These are phyloP conservation scores for Rhizopus sp. DNA, from an alignment of 371 early-diverging fungal species.

Conservation along the genomic window DNA sequence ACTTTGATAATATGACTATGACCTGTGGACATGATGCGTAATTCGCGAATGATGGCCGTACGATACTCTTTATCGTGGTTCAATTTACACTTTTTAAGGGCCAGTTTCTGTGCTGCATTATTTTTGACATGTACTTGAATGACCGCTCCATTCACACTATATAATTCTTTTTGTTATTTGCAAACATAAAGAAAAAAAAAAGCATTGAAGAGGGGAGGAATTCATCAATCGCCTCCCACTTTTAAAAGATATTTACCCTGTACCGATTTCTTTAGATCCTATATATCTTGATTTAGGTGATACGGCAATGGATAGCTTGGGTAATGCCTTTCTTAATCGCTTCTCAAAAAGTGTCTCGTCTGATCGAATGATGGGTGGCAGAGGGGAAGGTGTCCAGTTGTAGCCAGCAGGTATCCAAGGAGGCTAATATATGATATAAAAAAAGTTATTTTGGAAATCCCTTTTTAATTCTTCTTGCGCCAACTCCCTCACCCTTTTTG, in stretches of 20 bases:
- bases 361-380: conserved; percentile 20
- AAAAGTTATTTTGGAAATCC: neutral
- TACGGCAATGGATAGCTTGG: conserved; percentile 15
- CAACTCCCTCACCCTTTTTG: neutral
- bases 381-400: conserved; percentile 21
- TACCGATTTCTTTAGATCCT: conserved; percentile 29
- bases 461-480: neutral
- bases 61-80: conserved; percentile 45
- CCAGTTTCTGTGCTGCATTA: conserved; percentile 17
- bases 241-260: conserved; percentile 16
- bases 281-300: conserved; percentile 20
- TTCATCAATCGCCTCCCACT: no score
- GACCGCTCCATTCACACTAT: conserved; percentile 37
- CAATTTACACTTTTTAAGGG: conserved; percentile 47
- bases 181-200: neutral
- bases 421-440: conserved; percentile 21
- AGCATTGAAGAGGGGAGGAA: no score
- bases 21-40: conserved; percentile 49
- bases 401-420: conserved; percentile 30
- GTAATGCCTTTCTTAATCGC: conserved; percentile 23
- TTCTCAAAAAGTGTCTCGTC: conserved; percentile 30
- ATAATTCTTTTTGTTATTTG: neutral
- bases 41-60: conserved; percentile 46
- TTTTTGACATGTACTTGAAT: conserved; percentile 20
- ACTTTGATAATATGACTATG: conserved; percentile 46